Conservation (phyloP, 2,329 filamentous ascomycete species). For the Fusarium irregulare region DNA sequence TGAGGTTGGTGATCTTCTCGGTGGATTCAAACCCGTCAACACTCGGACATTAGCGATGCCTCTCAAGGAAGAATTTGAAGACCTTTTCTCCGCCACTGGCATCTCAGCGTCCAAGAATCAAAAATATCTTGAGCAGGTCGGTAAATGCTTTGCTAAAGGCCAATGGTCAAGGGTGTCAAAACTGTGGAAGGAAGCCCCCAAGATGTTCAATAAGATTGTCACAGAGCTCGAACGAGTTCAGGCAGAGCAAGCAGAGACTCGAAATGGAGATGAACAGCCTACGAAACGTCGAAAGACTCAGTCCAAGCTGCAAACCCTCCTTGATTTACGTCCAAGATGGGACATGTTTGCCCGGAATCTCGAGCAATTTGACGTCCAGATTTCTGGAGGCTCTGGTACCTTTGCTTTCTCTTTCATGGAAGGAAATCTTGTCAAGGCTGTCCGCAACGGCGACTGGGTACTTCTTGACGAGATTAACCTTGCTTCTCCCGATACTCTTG, state of each 20-base stretch:
- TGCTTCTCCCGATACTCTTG: constrained; percentile 92
- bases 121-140: constrained; percentile 83
- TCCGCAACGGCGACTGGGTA: constrained; percentile 96
- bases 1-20: constrained; percentile 93
- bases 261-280: constrained; percentile 63
- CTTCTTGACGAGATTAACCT: constrained; percentile 97
- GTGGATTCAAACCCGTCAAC: constrained; percentile 96
- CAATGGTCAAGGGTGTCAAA: constrained; percentile 90
- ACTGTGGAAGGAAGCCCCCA: constrained; percentile 88
- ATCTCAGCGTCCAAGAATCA: constrained; percentile 91
- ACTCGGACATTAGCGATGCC: constrained; percentile 88
- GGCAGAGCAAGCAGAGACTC: constrained; percentile 51
- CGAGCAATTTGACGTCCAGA: constrained; percentile 82
- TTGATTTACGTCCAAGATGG: constrained; percentile 76
- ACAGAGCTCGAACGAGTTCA: constrained; percentile 63
- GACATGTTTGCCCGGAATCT: constrained; percentile 79
- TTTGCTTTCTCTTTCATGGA: constrained; percentile 98
- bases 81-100: constrained; percentile 83
- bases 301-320: constrained; percentile 73
- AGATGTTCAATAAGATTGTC: constrained; percentile 82
- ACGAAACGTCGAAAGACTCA: constrained; percentile 75
- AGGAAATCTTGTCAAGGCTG: constrained; percentile 95
- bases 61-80: constrained; percentile 92
- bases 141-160: constrained; percentile 80
- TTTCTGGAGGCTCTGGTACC: constrained; percentile 75